A percentile compares a stretch with the other conserved stretches of the same genome.
phyloP scores from a whole-genome alignment of 371 early-diverging fungal species.

The Lichtheimia ornata region DNA sequence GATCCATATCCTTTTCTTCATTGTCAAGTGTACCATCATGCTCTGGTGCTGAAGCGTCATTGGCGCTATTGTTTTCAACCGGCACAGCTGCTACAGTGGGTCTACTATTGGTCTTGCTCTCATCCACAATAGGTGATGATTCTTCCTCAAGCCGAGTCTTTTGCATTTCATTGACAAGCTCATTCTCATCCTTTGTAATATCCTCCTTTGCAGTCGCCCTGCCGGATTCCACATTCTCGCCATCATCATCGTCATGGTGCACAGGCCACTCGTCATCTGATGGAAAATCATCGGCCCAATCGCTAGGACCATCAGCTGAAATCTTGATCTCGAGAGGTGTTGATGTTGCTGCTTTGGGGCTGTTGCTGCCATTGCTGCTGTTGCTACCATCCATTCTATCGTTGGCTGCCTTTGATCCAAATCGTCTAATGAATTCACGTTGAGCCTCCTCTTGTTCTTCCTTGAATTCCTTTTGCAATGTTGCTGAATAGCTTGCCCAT shows the following conservation, averaged over 20 bases:
- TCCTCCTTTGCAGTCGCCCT: too few relatives aligned
- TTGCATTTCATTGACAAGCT: too few relatives aligned
- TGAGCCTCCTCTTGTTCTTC: conserved; percentile 1
- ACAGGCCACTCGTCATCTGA: neutral
- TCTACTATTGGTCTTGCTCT: too few relatives aligned
- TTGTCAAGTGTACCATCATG: too few relatives aligned
- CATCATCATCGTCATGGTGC: neutral
- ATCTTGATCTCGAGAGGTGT: neutral
- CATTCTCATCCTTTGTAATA: too few relatives aligned
- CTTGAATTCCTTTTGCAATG: conserved; percentile 5
- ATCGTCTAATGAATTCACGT: conserved; percentile 5
- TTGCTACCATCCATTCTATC: neutral
- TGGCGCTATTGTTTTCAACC: too few relatives aligned
- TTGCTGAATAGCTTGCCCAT: conserved; percentile 3
- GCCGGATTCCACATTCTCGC: neutral
- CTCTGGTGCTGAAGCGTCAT: too few relatives aligned
- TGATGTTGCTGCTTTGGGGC: neutral
- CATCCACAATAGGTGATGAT: too few relatives aligned
- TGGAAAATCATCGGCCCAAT: conserved; percentile 9
- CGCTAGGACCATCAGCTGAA: conserved; percentile 9
- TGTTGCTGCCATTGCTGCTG: neutral
- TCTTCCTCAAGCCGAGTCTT: too few relatives aligned
- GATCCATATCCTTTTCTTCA: too few relatives aligned
- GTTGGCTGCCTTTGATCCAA: neutral
- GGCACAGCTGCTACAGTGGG: too few relatives aligned